phyloP scores from a whole-genome alignment of 805 yeast genomes.

The Yamadazyma philogaea region DNA sequence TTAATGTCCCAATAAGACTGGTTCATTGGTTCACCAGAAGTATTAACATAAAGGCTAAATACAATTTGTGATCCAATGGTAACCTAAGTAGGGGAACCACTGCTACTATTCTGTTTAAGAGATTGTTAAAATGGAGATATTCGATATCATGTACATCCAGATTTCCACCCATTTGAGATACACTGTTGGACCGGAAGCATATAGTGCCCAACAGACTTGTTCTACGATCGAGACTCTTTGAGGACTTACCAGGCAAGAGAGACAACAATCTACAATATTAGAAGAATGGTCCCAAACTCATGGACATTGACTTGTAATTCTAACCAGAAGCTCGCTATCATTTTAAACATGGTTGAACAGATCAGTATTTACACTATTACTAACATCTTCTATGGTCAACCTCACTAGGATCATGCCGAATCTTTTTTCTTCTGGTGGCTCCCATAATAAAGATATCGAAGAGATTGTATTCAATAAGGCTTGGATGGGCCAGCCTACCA shows the following conservation, averaged over 20 bases:
- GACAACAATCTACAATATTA: slow-evolving; percentile 28
- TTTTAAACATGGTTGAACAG: slow-evolving; percentile 51
- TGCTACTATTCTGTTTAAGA: slow-evolving; percentile 27
- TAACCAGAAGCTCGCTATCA: slow-evolving; percentile 28
- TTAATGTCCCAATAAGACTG: slow-evolving; percentile 52
- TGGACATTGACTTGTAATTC: slow-evolving; percentile 12
- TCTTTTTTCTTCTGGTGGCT: slow-evolving; percentile 48
- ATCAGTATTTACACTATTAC: slow-evolving; percentile 69
- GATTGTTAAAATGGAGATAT: slow-evolving; percentile 27
- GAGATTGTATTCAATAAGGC: slow-evolving; percentile 52
- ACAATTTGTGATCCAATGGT: slow-evolving; percentile 33
- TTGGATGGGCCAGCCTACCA: slow-evolving; percentile 64
- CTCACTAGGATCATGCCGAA: slow-evolving; percentile 66
- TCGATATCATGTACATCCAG: slow-evolving; percentile 65
- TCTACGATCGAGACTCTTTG: slow-evolving; percentile 53
- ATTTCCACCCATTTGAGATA: slow-evolving; percentile 63
- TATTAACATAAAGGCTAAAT: slow-evolving; percentile 43
- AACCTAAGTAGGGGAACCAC: slow-evolving; percentile 25
- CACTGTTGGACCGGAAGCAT: slow-evolving; percentile 52
- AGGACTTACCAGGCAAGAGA: slow-evolving; percentile 19
- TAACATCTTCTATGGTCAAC: slow-evolving; percentile 67
- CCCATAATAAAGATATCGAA: slow-evolving; percentile 36
- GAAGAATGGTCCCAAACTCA: not conserved
- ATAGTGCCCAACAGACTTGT: slow-evolving; percentile 56
- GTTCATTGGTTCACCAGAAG: slow-evolving; percentile 46